Evolutionary conservation across 2,329 filamentous ascomycete genomes (phyloP), one percentile per base, ranked within the genome.

Genomic region (Colletotrichum lini): DNA sequence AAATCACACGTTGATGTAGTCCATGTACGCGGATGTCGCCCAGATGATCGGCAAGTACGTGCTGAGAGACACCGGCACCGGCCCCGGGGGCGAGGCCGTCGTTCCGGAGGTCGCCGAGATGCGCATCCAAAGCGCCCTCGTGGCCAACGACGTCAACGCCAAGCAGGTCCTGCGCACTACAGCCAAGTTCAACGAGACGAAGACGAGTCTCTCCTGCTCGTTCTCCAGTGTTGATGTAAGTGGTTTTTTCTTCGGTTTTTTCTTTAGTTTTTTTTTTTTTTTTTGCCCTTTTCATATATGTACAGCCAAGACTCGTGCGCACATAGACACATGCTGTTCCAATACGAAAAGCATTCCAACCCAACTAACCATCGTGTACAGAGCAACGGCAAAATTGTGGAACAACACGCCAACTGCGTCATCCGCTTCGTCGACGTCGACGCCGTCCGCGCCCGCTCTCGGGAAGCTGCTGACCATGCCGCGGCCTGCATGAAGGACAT

Each of bases 91-190:
- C 5, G 83, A 87, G 54, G 84, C 87, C 35, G 84, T 90, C n/a
- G 89, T 88, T 38, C 84, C 90, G 74, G 92, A 94, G 74, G 88
- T 94, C 26, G 85, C 85, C 72, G 84, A 90, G 57, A 90, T 94
- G 85, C 89, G 92, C 76, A 91, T 93, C 1, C 86, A 86, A 59
- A 93, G 93, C 84, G 89, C 92, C 44, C 83, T 95, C 69, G 92
- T 95, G 72, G 84, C 87, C 54, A 80, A 87, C 67, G 77, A 82
- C 45, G 80, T 78, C n/a, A 78, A 79, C 6, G 78, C 80, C 70
- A 82, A 81, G 56, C 91, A 93, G 78, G 85, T 92, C 63, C 81
- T 93, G 30, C 86, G 88, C 75, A 84, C 92, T 73, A 86, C 87
- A 63, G 88, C 87, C 65, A 89, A 84, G 23, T 87, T 87, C 52